phyloP scores from a whole-genome alignment of 176 grass and related monocot genomes.

The Zoysia pacifica region DNA sequence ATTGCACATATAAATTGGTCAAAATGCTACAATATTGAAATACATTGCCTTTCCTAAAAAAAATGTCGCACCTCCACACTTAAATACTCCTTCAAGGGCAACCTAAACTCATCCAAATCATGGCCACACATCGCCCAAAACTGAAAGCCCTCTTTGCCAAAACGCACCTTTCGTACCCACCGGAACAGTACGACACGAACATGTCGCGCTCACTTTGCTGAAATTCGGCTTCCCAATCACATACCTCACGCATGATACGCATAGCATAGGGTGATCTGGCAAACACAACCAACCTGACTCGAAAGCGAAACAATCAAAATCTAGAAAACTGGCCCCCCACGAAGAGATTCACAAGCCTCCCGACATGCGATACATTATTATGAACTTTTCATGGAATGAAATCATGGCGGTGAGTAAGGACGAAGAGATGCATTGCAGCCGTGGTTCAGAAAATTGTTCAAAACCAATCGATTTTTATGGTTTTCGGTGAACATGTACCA shows the following conservation, averaged over 20 bases:
- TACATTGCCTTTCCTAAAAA: too few relatives aligned
- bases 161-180: not conserved
- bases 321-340: not conserved
- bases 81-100: too few relatives aligned
- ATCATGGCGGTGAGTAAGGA: conserved; percentile 29
- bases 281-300: not conserved
- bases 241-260: too few relatives aligned
- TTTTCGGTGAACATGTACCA: too few relatives aligned
- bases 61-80: too few relatives aligned
- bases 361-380: conserved; percentile 2
- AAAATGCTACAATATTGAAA: too few relatives aligned
- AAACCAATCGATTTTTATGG: too few relatives aligned
- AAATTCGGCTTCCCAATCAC: too few relatives aligned
- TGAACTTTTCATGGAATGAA: not conserved
- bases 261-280: not conserved
- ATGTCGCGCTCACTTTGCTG: not conserved
- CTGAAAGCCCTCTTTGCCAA: not conserved
- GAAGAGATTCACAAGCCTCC: conserved; percentile 30
- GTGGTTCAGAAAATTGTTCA: too few relatives aligned
- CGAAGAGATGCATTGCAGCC: not conserved
- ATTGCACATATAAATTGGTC: too few relatives aligned
- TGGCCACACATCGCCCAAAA: not conserved
- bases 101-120: not conserved
- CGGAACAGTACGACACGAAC: not conserved
- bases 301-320: not conserved